Percentiles rank a stretch among this genome's conserved stretches.
Conservation (phyloP, 2,329 filamentous ascomycete genomes). For the Aspergillus phoenicis region DNA sequence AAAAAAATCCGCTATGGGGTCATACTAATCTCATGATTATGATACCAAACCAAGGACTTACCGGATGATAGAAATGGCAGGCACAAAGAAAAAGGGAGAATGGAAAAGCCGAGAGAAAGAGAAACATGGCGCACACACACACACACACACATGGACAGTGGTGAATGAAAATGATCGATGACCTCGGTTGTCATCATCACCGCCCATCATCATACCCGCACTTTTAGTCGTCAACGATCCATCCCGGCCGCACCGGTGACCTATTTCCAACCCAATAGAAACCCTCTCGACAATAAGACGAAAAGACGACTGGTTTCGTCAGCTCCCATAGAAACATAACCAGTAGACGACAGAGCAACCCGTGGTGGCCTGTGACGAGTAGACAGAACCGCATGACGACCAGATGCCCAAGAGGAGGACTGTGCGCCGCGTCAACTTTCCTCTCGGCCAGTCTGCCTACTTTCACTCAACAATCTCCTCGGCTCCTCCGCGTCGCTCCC, state of each 20-base stretch:
- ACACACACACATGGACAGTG: too few relatives aligned
- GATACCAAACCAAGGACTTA: too few relatives aligned
- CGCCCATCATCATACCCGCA: neutral
- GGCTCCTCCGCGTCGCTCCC: neutral
- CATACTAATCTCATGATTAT: too few relatives aligned
- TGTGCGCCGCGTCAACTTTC: constrained; percentile 19
- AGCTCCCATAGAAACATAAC: constrained; percentile 18
- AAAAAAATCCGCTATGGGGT: too few relatives aligned
- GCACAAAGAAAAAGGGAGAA: neutral
- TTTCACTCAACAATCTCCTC: neutral
- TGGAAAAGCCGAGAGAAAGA: neutral
- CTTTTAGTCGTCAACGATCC: neutral
- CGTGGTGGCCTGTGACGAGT: constrained; percentile 21
- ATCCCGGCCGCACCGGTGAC: neutral
- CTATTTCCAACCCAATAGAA: constrained; percentile 4
- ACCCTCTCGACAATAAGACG: neutral
- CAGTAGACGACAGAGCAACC: constrained; percentile 20
- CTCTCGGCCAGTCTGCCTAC: constrained; percentile 2
- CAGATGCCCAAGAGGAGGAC: constrained; percentile 24
- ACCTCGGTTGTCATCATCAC: constrained; percentile 4
- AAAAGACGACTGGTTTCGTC: constrained; percentile 15
- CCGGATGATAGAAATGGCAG: too few relatives aligned
- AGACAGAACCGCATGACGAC: constrained; percentile 17
- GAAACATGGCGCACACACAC: neutral
- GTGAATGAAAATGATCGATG: neutral